Conservation (phyloP, 1,284 basidiomycete species). For the Laetiporus sulphureus region DNA sequence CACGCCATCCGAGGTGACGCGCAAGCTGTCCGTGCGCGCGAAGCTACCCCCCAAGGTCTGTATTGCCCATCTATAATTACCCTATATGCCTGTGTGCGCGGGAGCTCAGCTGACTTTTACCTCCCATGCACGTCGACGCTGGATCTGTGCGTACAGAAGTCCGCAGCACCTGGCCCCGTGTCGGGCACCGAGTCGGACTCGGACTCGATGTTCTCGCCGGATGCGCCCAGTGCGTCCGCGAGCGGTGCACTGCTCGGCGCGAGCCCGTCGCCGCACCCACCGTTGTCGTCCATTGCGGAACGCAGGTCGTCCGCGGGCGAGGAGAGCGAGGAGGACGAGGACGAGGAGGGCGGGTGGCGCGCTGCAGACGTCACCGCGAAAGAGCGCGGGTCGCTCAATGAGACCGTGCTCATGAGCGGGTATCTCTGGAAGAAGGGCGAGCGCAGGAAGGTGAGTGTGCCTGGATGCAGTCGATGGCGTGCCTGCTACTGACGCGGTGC, state of each 20-base stretch:
- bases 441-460: conserved; percentile 88
- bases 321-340: conserved; percentile 67
- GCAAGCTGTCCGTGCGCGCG: conserved; percentile 79
- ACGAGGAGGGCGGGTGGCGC: conserved; percentile 54
- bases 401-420: conserved; percentile 82
- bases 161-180: conserved; percentile 33
- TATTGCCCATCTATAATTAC: conserved; percentile 7
- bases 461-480: conserved; percentile 16
- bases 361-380: conserved; percentile 31
- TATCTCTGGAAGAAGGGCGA: conserved; percentile 94
- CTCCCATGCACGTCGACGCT: not conserved
- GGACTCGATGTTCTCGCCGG: conserved; percentile 61
- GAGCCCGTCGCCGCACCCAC: conserved; percentile 38
- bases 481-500: conserved; percentile 6
- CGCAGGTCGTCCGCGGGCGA: conserved; percentile 62
- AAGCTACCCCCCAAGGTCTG: conserved; percentile 34
- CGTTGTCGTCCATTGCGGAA: conserved; percentile 71
- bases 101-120: too few species aligned
- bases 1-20: conserved; percentile 78
- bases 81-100: too few species aligned
- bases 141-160: conserved; percentile 15
- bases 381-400: conserved; percentile 44
- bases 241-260: conserved; percentile 14
- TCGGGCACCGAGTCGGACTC: conserved; percentile 86
- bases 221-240: conserved; percentile 26